Evolutionary conservation across 441 rosid genomes (phyloP).

Genomic region (Populus hybrid): DNA sequence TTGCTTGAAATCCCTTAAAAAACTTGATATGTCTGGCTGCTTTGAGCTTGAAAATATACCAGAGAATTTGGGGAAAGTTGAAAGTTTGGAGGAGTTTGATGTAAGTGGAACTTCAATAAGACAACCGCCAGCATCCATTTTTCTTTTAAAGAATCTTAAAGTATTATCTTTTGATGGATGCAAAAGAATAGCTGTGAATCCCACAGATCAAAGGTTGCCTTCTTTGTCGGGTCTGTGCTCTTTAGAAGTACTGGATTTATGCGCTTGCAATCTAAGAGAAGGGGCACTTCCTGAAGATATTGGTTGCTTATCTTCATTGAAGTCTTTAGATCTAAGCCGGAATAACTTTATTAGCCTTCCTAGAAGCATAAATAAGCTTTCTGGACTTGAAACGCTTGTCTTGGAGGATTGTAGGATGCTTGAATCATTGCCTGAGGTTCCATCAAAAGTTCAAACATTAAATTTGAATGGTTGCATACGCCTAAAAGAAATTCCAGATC

Average conservation of each 20-base stretch:
- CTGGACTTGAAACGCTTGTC: too few relatives aligned
- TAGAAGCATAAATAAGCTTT: neutral
- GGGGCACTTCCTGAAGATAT: neutral
- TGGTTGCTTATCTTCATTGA: neutral
- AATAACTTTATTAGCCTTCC: neutral
- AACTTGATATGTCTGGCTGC: neutral
- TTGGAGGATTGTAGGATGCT: too few relatives aligned
- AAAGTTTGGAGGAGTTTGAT: slow-evolving; percentile 15
- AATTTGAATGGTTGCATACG: too few relatives aligned
- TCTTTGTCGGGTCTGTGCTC: neutral
- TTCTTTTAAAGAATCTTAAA: slow-evolving; percentile 9
- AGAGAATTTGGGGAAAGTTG: neutral
- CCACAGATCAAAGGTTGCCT: neutral
- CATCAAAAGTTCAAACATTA: too few relatives aligned
- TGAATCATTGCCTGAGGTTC: too few relatives aligned
- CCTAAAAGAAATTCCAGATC: too few relatives aligned
- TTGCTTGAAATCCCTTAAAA: slow-evolving; percentile 1
- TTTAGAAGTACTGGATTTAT: neutral
- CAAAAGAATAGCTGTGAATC: neutral
- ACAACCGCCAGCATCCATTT: slow-evolving; percentile 13
- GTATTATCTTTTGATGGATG: slow-evolving; percentile 16
- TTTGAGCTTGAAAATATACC: slow-evolving; percentile 13
- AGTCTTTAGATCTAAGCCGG: neutral
- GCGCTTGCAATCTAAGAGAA: neutral
- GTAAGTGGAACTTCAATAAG: slow-evolving; percentile 13